Evolutionary conservation across 805 yeast genomes (phyloP).

Genomic region (Cyberlindnera euphorbiiphila): DNA sequence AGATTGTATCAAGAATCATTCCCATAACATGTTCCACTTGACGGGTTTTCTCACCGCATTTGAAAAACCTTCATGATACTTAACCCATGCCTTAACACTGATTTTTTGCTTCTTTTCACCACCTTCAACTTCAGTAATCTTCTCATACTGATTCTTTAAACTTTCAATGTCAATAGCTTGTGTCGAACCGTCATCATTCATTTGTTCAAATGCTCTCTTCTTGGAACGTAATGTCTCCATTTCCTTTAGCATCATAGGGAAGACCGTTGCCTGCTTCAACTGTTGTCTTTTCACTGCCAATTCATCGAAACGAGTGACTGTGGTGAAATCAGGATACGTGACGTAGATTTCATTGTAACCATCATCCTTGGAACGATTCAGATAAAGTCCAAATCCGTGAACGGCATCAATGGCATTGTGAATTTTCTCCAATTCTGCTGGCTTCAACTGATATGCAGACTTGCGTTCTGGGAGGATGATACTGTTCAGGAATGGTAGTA

Average conservation of each 20-base stretch:
- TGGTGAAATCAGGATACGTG: constrained; percentile 24
- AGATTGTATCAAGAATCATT: constrained; percentile 5
- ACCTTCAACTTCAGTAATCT: constrained; percentile 26
- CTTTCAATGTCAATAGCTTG: constrained; percentile 20
- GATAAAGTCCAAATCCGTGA: constrained; percentile 36
- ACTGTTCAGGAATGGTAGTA: constrained; percentile 34
- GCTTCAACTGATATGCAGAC: constrained; percentile 19
- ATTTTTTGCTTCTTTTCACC: constrained; percentile 27
- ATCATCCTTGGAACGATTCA: constrained; percentile 35
- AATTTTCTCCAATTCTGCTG: constrained; percentile 24
- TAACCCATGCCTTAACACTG: constrained; percentile 66
- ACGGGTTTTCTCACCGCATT: constrained; percentile 85
- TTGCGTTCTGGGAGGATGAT: constrained; percentile 30
- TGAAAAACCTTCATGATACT: constrained; percentile 86
- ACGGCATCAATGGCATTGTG: constrained; percentile 37
- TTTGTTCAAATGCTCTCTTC: constrained; percentile 30
- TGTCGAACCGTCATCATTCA: constrained; percentile 11
- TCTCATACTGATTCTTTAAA: constrained; percentile 42
- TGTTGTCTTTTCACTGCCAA: constrained; percentile 17
- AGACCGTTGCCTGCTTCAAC: constrained; percentile 21
- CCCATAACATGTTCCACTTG: constrained; percentile 71
- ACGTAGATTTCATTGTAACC: constrained; percentile 26
- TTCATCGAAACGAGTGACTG: constrained; percentile 22
- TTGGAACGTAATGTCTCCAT: constrained; percentile 30
- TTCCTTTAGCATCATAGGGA: constrained; percentile 25